Conservation (phyloP, 2,329 filamentous ascomycete species). For the Proliferodiscus dingleyae region DNA sequence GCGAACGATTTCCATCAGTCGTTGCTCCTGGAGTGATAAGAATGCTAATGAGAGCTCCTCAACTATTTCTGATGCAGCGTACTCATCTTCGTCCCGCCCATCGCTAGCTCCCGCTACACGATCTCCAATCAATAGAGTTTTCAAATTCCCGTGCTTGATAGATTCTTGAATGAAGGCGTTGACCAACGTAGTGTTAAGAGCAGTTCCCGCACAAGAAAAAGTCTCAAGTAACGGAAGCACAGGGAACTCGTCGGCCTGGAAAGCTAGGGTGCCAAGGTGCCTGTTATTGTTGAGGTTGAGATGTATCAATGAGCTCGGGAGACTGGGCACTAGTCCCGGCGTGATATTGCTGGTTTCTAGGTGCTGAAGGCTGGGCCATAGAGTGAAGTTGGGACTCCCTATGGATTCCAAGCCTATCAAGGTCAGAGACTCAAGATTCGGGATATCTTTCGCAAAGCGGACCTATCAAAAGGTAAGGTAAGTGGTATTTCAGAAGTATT, state of each 20-base stretch:
- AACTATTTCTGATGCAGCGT: conserved; percentile 21
- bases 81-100: conserved; percentile 13
- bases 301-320: conserved; percentile 25
- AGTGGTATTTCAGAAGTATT: neutral
- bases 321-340: conserved; percentile 15
- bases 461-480: conserved; percentile 8
- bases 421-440: conserved; percentile 17
- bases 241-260: neutral
- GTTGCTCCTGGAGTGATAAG: conserved; percentile 14
- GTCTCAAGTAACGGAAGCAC: conserved; percentile 25
- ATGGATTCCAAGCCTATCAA: conserved; percentile 16
- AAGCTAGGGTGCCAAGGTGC: no score
- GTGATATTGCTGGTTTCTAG: conserved; percentile 21
- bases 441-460: conserved; percentile 15
- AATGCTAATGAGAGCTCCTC: conserved; percentile 20
- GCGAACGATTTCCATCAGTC: conserved; percentile 16
- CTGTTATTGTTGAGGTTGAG: conserved; percentile 21
- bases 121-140: conserved; percentile 20
- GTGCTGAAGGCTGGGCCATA: conserved; percentile 19
- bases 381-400: conserved; percentile 7
- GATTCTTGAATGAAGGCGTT: conserved; percentile 15
- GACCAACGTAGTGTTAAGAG: conserved; percentile 9
- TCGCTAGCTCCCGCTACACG: conserved; percentile 4
- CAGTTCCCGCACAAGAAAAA: conserved; percentile 21
- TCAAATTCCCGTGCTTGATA: conserved; percentile 21